Conservation (phyloP, 345 rosid genomes). For the Erysimum cheiranthoides region DNA sequence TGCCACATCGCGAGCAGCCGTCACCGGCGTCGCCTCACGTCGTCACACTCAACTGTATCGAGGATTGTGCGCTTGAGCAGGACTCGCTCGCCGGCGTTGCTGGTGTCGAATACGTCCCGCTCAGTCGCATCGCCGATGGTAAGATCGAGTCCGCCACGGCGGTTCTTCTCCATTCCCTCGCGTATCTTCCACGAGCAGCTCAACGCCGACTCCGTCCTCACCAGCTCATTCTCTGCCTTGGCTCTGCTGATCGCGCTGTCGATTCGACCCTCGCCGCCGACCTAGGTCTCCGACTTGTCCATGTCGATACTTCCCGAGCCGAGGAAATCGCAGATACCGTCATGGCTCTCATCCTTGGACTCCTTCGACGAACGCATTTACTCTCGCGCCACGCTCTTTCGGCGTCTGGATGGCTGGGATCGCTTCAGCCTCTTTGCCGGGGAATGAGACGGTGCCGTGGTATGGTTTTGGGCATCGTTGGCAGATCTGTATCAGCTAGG, state of each 20-base stretch:
- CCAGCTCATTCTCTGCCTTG: constrained; percentile 95
- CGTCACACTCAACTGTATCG: constrained; percentile 90
- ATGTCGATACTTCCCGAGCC: constrained; percentile 88
- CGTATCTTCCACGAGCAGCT: constrained; percentile 98
- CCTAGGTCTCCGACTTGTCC: constrained; percentile 89
- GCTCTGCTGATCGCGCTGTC: constrained; percentile 89
- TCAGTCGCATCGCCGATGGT: constrained; percentile 85
- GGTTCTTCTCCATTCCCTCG: constrained; percentile 89
- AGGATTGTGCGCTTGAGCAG: constrained; percentile 82
- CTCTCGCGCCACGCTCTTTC: constrained; percentile 87
- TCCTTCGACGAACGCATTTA: constrained; percentile 90
- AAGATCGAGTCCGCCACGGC: constrained; percentile 93
- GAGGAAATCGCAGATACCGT: constrained; percentile 98
- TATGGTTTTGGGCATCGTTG: constrained; percentile 88
- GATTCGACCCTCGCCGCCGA: constrained; percentile 94
- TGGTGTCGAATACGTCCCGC: constrained; percentile 85
- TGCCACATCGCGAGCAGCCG: constrained; percentile 57
- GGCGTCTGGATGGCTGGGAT: constrained; percentile 95
- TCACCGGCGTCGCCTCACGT: constrained; percentile 65
- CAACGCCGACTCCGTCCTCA: constrained; percentile 95
- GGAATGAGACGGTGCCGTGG: constrained; percentile 99
- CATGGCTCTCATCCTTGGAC: constrained; percentile 95
- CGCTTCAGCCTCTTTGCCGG: constrained; percentile 89
- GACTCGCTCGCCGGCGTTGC: constrained; percentile 85
- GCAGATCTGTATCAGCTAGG: constrained; percentile 89